phyloP scores from a whole-genome alignment of 441 rosid genomes.

The Oxalis stricta region DNA sequence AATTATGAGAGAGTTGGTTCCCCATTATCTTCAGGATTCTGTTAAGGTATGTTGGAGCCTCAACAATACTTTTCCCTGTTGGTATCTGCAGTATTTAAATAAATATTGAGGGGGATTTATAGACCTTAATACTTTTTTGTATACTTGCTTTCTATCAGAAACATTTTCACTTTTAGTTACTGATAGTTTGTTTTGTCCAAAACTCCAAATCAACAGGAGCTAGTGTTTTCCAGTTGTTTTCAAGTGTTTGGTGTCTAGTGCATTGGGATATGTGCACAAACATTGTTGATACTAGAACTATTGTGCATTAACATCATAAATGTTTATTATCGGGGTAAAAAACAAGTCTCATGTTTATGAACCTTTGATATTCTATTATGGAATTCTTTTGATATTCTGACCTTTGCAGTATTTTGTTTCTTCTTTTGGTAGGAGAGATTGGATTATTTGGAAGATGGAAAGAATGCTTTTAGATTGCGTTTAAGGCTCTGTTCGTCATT shows the following conservation, averaged over 20 bases:
- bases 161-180: no score
- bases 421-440: constrained; percentile 63
- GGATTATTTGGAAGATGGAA: constrained; percentile 98
- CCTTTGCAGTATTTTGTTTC: constrained; percentile 3
- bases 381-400: neutral
- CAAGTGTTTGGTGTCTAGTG: no score
- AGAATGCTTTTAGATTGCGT: constrained; percentile 75
- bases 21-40: constrained; percentile 90
- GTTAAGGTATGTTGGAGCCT: constrained; percentile 53
- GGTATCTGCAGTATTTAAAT: no score
- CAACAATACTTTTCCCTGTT: no score
- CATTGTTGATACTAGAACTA: neutral
- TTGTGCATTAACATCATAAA: neutral
- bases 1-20: constrained; percentile 86
- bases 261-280: no score
- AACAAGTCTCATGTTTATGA: neutral
- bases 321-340: no score
- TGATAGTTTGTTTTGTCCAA: no score
- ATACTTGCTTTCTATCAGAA: no score
- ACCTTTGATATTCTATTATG: neutral
- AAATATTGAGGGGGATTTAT: no score
- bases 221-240: no score
- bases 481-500: constrained; percentile 88
- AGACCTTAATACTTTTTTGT: no score
- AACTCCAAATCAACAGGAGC: no score